phyloP scores from a whole-genome alignment of 2,329 filamentous ascomycete genomes.

The Trichoderma polysporum region DNA sequence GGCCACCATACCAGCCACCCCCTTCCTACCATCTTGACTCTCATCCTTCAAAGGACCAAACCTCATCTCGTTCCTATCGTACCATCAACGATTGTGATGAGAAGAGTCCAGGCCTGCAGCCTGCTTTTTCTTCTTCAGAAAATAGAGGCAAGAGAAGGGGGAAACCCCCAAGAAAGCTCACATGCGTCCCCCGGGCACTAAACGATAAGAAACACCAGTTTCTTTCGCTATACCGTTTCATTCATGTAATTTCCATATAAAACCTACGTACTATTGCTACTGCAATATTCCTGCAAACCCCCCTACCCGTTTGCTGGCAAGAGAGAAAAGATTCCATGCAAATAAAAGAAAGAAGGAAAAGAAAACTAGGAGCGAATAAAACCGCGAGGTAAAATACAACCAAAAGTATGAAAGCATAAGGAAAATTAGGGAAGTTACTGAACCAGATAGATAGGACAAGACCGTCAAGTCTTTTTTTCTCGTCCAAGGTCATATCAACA shows the following conservation, averaged over 20 bases:
- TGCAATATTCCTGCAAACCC: background rate
- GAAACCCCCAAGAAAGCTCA: background rate
- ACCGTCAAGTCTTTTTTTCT: slow-evolving; percentile 19
- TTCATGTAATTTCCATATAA: background rate
- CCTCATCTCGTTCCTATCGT: background rate
- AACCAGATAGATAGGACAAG: slow-evolving; percentile 11
- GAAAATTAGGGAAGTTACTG: slow-evolving; percentile 9
- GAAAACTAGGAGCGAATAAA: slow-evolving; percentile 16
- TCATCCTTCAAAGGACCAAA: background rate
- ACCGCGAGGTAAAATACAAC: slow-evolving; percentile 28
- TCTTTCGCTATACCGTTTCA: slow-evolving; percentile 22
- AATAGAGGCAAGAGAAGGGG: background rate
- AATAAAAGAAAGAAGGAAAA: background rate
- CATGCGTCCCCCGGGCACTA: background rate
- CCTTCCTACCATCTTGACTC: background rate
- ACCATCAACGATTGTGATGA: background rate
- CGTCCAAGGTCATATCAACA: slow-evolving; percentile 21
- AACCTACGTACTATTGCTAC: slow-evolving; percentile 4
- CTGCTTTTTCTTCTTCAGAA: background rate
- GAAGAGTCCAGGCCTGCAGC: background rate
- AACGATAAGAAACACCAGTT: slow-evolving; percentile 5
- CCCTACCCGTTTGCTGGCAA: slow-evolving; percentile 3
- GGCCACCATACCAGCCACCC: background rate
- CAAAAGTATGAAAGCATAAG: slow-evolving; percentile 14
- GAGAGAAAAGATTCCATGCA: background rate